phyloP scores from a whole-genome alignment of 2,329 filamentous ascomycete species.

The Elsinoe ampelina region DNA sequence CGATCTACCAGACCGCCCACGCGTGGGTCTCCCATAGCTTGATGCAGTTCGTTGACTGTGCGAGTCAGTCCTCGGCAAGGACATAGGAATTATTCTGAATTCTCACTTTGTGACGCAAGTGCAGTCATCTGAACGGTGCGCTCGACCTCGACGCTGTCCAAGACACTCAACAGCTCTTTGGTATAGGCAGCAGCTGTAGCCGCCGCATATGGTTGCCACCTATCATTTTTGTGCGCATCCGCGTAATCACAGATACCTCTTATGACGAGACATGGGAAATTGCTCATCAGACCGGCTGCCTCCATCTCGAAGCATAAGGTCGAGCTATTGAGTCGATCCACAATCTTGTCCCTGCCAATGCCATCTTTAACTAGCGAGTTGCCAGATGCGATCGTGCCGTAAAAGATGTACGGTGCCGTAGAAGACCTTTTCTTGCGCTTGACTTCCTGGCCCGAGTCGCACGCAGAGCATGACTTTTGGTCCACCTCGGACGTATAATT shows the following conservation, averaged over 20 bases:
- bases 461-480: neutral
- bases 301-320: constrained; percentile 22
- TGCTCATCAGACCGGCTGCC: constrained; percentile 19
- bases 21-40: too few relatives aligned
- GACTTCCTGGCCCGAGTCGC: neutral
- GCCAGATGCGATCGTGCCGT: constrained; percentile 33
- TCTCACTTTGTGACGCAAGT: too few relatives aligned
- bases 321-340: constrained; percentile 14
- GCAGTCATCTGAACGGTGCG: too few relatives aligned
- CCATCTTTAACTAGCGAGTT: constrained; percentile 28
- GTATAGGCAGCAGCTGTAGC: constrained; percentile 19
- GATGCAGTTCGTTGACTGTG: too few relatives aligned
- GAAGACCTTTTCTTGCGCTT: neutral
- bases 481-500: too few relatives aligned
- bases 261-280: constrained; percentile 21
- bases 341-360: constrained; percentile 19
- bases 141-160: too few relatives aligned
- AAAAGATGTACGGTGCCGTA: constrained; percentile 22
- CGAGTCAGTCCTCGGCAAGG: too few relatives aligned
- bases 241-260: constrained; percentile 22
- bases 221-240: constrained; percentile 20
- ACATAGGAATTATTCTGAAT: too few relatives aligned
- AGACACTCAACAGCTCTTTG: neutral
- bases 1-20: too few relatives aligned
- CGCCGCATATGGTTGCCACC: constrained; percentile 20